Percentiles rank a stretch among this genome's conserved stretches.
These are phyloP conservation scores for Flaveria linearis DNA, from an alignment of 129 eudicot species.

Conservation along the genomic window DNA sequence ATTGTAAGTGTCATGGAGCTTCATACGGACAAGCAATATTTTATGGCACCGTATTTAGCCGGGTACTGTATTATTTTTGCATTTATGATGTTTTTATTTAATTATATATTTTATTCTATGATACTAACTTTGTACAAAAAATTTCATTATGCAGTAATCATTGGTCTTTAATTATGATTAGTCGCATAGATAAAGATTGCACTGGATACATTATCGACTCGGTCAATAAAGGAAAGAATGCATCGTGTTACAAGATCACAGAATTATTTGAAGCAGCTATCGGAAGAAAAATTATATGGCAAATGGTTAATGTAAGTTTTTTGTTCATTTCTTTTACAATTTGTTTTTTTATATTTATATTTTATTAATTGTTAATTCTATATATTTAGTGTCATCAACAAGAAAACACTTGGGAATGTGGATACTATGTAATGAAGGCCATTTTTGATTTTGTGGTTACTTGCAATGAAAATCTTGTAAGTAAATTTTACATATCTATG, in stretches of 20 bases:
- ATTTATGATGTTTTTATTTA: not conserved
- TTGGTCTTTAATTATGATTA: not conserved
- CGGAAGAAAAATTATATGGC: not conserved
- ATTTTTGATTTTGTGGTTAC: not conserved
- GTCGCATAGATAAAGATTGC: not conserved
- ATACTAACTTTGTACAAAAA: not conserved
- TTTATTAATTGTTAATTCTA: not conserved
- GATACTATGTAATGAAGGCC: conserved; percentile 6
- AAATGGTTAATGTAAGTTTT: not conserved
- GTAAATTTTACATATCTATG: not conserved
- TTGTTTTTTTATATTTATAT: not conserved
- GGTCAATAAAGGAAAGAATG: not conserved
- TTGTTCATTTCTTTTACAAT: not conserved
- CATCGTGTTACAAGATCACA: not conserved
- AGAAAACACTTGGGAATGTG: not conserved
- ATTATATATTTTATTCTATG: not conserved
- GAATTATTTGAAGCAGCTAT: not conserved
- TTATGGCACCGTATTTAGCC: not conserved
- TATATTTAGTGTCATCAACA: not conserved
- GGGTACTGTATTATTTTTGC: not conserved
- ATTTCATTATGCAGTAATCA: not conserved
- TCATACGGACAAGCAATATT: not conserved
- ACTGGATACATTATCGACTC: not conserved
- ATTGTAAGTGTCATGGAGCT: not conserved
- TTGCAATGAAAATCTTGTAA: not conserved